Base-by-base conservation (phyloP, 495 filamentous ascomycete species). In the Aspergillus kassunensis region DNA sequence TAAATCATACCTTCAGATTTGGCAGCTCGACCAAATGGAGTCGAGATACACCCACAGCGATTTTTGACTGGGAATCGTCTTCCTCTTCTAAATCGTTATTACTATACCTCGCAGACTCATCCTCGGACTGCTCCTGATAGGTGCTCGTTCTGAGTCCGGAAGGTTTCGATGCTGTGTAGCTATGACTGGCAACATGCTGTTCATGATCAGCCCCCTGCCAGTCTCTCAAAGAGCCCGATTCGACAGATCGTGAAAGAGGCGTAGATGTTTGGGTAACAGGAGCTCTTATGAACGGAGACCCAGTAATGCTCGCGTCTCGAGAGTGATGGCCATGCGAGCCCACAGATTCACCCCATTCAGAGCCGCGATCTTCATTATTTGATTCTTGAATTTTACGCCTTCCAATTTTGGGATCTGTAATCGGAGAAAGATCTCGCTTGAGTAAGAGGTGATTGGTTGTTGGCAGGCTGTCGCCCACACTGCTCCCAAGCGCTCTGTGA, bases 41-140 rank as follows among this genome's bases (percentile, higher is more conserved):
- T 51, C 88, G 81, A 13, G 87, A 90, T 4, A 90, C 75, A 4
- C 89, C 89, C 12, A 95, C 89, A 4, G 86, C 80, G 34, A 95
- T 70, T 18, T 67, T 68, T 12, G 55, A 49, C 46, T 68, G 57
- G 5, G 51, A 15, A 21, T 60, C 55, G 16, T 64, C 44, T 8
- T 54, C 50, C 2, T 49, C 57, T 33, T 44, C 49, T 29, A 44
- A 29, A 3, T 59, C 49, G 13, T 53, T 39, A n/a, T 56, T 35
- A 21, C 44, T 31, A 11, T 67, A 56, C 16, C 57, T 51, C 8
- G 41, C 31, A 12, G 57, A 44, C 6, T 20, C 13, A 13, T 53
- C 34, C 18, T 24, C 6, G 15, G 34, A 19, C 12, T 65, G 55
- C 10, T 62, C 58, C 33, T 59, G 56, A 42, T 62, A 57, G 24